Conservation (phyloP, 139 green algal genomes). For the Picochlorum sp. region DNA sequence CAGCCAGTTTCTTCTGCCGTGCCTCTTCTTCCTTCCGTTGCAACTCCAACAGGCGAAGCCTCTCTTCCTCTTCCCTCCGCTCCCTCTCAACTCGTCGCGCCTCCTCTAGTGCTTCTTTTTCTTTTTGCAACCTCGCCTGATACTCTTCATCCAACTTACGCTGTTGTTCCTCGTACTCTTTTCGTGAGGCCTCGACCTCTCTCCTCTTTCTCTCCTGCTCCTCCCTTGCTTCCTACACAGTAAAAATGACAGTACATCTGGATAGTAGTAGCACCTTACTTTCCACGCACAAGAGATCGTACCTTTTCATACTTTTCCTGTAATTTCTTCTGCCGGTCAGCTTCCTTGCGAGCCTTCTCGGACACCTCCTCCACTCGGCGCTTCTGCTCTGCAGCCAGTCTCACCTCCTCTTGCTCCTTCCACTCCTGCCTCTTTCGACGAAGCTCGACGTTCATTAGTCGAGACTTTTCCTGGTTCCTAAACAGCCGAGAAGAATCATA, state of each 20-base stretch:
- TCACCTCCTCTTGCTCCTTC: constrained; percentile 7
- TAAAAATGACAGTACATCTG: background rate
- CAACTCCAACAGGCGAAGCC: constrained; percentile 5
- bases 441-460: constrained; percentile 21
- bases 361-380: constrained; percentile 22
- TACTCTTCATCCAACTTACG: constrained; percentile 24
- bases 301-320: constrained; percentile 16
- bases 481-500: constrained; percentile 23
- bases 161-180: constrained; percentile 25
- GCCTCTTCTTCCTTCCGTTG: constrained; percentile 23
- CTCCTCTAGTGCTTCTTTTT: constrained; percentile 8
- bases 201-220: constrained; percentile 10
- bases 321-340: constrained; percentile 3
- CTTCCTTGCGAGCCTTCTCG: constrained; percentile 12
- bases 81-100: constrained; percentile 13
- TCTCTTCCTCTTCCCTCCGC: constrained; percentile 10
- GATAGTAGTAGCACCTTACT: background rate
- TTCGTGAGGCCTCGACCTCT: constrained; percentile 10
- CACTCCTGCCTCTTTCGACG: constrained; percentile 8
- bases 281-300: background rate
- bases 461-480: constrained; percentile 16
- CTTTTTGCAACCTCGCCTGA: constrained; percentile 13
- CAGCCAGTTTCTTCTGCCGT: constrained; percentile 8
- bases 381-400: constrained; percentile 11
- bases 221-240: constrained; percentile 9